Base-by-base conservation (phyloP, 805 yeast species). In the Starmerella geochares region DNA sequence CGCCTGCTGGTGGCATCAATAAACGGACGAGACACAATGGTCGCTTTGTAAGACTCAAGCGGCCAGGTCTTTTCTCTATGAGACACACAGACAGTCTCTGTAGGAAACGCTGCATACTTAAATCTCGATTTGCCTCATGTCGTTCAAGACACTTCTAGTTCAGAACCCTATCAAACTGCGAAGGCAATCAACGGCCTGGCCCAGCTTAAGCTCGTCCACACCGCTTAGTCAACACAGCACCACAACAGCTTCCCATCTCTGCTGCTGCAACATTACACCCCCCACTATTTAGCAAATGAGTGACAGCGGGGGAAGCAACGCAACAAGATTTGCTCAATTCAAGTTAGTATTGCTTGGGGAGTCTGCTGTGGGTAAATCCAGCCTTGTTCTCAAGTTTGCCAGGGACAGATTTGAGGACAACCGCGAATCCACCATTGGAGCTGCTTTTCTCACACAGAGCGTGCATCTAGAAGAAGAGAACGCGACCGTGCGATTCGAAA, bases 341-440 rank as follows among this genome's bases (percentile, higher is more conserved):
- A 83, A 83, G 63, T 73, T 83, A 37, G 92, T 83, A 8, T 76
- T 83, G 32, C 71, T 83, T 47, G 90, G 74, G 20, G 94, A 84
- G 64, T 81, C 88, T 10, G 86, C 92, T 1, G 94, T 84, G 19
- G 94, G 94, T 21, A 84, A 82, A 62, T 73, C 74, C 6, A 86
- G 96, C 1, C 73, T 90, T 9, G 87, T 86, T 1, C 83, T 83
- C 56, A 70, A 96, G 47, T 86, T 88, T 59, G 88, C 78, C 23
- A 76, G 76, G 55, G 71, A 68, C 54, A 70, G 68, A 51, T 92
- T 90, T 63, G 92, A 86, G 57, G 81, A 78, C 27, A 77, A 78
- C 56, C 77, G 90, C 52, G 86, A 94, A 58, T 84, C 94, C 38
- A 92, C 98, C 1, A 92, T 92, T 49, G 99, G 99, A n/a, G 99